These are phyloP conservation scores for Penicillium cosmopolitanum DNA, from an alignment of 495 filamentous ascomycete species.

Conservation along the genomic window DNA sequence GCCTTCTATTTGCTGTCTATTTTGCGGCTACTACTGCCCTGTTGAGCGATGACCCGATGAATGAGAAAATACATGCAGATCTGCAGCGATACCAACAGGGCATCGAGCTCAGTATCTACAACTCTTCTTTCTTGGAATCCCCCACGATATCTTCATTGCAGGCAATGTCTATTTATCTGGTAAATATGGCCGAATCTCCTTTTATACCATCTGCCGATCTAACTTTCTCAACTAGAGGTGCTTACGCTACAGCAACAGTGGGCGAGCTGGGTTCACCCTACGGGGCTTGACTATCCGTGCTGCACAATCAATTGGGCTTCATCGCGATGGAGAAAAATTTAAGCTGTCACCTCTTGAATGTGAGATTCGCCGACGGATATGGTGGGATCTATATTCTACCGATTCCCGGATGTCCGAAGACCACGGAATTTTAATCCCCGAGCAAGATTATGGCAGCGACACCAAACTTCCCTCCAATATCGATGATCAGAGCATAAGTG, in stretches of 20 bases:
- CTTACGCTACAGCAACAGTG: slow-evolving; percentile 44
- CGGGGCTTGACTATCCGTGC: slow-evolving; percentile 50
- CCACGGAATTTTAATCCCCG: slow-evolving; percentile 39
- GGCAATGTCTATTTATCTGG: slow-evolving; percentile 40
- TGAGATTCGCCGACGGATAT: slow-evolving; percentile 48
- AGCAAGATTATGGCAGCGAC: slow-evolving; percentile 26
- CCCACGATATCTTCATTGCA: slow-evolving; percentile 41
- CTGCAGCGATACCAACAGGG: slow-evolving; percentile 38
- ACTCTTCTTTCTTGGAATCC: slow-evolving; percentile 35
- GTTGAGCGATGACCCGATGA: slow-evolving; percentile 30
- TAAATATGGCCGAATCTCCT: slow-evolving; percentile 10
- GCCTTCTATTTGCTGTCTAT: slow-evolving; percentile 50
- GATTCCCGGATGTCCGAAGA: slow-evolving; percentile 41
- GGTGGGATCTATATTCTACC: slow-evolving; percentile 43
- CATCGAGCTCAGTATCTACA: slow-evolving; percentile 33
- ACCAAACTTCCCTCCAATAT: slow-evolving; percentile 33
- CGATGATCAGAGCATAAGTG: slow-evolving; percentile 30
- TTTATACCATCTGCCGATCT: background rate
- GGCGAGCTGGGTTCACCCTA: slow-evolving; percentile 49
- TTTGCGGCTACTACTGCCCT: slow-evolving; percentile 44
- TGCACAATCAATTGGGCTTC: slow-evolving; percentile 54
- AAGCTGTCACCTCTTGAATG: slow-evolving; percentile 41
- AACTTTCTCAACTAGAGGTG: slow-evolving; percentile 35
- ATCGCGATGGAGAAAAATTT: slow-evolving; percentile 47
- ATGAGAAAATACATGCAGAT: slow-evolving; percentile 28